These are phyloP conservation scores for Starmerella stellata DNA, from an alignment of 805 yeast genomes.

Conservation along the genomic window DNA sequence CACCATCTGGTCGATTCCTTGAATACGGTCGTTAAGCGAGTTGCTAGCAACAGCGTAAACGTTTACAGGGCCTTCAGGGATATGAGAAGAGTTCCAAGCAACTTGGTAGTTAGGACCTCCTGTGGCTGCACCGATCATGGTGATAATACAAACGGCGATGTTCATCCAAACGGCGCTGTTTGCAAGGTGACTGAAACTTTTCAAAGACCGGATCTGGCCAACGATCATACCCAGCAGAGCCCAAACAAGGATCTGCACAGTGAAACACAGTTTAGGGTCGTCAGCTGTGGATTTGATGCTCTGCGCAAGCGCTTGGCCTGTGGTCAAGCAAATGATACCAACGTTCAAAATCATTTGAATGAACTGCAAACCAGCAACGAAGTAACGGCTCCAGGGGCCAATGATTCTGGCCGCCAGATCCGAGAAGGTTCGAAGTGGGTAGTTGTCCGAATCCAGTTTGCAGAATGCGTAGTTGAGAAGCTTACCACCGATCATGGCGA, in stretches of 20 bases:
- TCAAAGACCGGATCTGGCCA: conserved; percentile 28
- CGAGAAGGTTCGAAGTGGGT: conserved; percentile 29
- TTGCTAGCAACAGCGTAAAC: conserved; percentile 2
- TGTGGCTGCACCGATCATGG: conserved; percentile 28
- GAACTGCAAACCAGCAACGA: conserved; percentile 26
- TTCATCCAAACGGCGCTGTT: conserved; percentile 33
- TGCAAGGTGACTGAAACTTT: conserved; percentile 28
- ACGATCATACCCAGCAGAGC: conserved; percentile 29
- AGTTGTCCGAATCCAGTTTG: conserved; percentile 27
- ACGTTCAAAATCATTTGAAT: conserved; percentile 30
- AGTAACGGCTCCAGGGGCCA: conserved; percentile 23
- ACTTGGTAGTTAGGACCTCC: conserved; percentile 22
- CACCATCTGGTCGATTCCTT: conserved; percentile 28
- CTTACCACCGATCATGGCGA: conserved; percentile 30
- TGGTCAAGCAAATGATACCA: conserved; percentile 27
- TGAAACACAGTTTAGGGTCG: conserved; percentile 23
- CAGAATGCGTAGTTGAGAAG: conserved; percentile 25
- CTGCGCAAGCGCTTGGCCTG: conserved; percentile 30
- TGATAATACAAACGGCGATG: conserved; percentile 28
- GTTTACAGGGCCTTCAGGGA: conserved; percentile 1
- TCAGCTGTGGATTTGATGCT: conserved; percentile 14
- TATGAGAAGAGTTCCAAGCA: not conserved
- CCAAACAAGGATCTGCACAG: conserved; percentile 29
- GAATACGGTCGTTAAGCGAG: conserved; percentile 5
- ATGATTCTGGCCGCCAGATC: conserved; percentile 28